These are phyloP conservation scores for Leccinum boreale DNA, from an alignment of 768 basidiomycete genomes.

Conservation along the genomic window DNA sequence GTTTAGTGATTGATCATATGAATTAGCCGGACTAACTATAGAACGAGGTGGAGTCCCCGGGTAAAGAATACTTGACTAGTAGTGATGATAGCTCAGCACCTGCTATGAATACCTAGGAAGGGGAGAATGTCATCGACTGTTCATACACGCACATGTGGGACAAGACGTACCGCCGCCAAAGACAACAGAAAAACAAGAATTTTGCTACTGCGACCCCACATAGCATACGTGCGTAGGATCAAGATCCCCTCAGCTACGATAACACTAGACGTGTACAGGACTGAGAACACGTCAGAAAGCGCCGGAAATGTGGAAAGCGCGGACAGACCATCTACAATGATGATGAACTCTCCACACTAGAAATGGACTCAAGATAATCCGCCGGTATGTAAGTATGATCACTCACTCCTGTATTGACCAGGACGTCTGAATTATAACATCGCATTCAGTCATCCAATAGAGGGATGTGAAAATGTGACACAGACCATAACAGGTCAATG, in stretches of 20 bases:
- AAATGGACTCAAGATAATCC: background rate
- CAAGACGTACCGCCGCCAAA: constrained; percentile 16
- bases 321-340: constrained; percentile 18
- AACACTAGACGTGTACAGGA: constrained; percentile 12
- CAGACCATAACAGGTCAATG: constrained; percentile 18
- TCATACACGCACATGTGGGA: background rate
- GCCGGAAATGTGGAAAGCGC: background rate
- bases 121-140: background rate
- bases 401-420: constrained; percentile 6
- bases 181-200: constrained; percentile 16
- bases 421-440: constrained; percentile 2
- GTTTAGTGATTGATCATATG: background rate
- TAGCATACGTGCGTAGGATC: constrained; percentile 27
- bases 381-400: background rate
- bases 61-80: constrained; percentile 8
- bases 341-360: constrained; percentile 19
- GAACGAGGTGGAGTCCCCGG: constrained; percentile 13
- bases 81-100: constrained; percentile 10
- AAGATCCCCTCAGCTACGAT: constrained; percentile 18
- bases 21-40: constrained; percentile 17
- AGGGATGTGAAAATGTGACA: background rate
- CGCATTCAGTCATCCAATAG: background rate
- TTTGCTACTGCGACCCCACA: constrained; percentile 20
- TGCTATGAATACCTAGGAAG: constrained; percentile 14
- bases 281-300: constrained; percentile 8